Evolutionary conservation across 768 basidiomycete genomes (phyloP), one percentile per base, ranked within the genome.

Genomic region (Calocybe indica): DNA sequence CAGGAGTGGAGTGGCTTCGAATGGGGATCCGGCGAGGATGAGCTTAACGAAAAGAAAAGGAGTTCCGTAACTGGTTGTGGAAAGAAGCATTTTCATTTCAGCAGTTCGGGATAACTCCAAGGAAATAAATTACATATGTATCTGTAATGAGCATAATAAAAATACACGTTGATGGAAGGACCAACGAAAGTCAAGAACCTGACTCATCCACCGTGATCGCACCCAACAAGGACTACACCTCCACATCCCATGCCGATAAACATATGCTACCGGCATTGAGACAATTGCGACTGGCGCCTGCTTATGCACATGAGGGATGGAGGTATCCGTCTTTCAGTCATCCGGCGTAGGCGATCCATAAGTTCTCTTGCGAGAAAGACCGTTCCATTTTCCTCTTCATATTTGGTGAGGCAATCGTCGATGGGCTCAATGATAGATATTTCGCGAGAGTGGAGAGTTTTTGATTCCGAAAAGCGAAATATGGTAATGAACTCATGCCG

Each of bases 401-500:
- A 82, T 8, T 68, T 71, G 35, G 74, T 65, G 38, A 71, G 62
- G 15, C 63, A 63, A 6, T 74, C 72, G 29, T 75, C 69, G 36
- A 83, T 76, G 29, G 63, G 56, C 57, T 81, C 75, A 15, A 83
- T 62, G 46, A 83, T 71, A 49, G 64, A 67, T 10, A 83, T 70
- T 44, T 78, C 71, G 2, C 70, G 53, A 9, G 78, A 75, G 51
- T 82, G 75, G 9, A 79, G 52, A 2, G 72, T 73, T 38, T 61
- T 61, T 39, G 61, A 61, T 55, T 76, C 70, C 7, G 65, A 61
- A 47, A 78, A 74, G 35, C 81, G 79, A 55, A 83, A 83, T 44
- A 83, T 83, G 53, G 76, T 76, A 60, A 77, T 76, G 52, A 82
- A 81, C 60, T 83, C 81, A 57, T 83, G 79, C 49, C 68, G 70